Percentiles rank a stretch among this genome's conserved stretches.
Conservation (phyloP, 1,139 yeast genomes). For the Fermentozyma sake region DNA sequence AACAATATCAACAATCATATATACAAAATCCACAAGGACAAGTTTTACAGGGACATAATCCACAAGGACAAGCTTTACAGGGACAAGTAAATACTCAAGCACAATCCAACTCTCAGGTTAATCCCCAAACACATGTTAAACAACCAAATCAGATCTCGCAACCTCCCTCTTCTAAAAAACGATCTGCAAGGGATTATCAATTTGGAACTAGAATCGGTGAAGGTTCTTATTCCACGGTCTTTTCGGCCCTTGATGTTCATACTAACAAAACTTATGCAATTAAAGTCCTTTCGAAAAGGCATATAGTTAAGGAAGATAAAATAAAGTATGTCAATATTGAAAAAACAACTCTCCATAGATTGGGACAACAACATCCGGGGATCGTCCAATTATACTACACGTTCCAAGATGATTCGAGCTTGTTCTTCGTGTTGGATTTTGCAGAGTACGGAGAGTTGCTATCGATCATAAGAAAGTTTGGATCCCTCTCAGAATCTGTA, state of each 20-base stretch:
- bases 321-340: conserved; percentile 78
- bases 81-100: too few species aligned
- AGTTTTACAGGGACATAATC: too few species aligned
- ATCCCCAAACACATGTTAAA: too few species aligned
- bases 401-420: conserved; percentile 68
- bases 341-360: conserved; percentile 65
- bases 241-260: conserved; percentile 59
- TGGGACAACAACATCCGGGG: conserved; percentile 64
- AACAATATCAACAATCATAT: too few species aligned
- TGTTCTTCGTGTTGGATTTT: conserved; percentile 72
- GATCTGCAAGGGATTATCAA: conserved; percentile 62
- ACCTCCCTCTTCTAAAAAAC: conserved; percentile 9
- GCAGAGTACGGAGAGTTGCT: conserved; percentile 78
- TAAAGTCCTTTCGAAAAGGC: conserved; percentile 68
- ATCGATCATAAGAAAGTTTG: conserved; percentile 54
- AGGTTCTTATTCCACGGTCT: conserved; percentile 78
- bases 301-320: conserved; percentile 73
- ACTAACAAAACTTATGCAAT: conserved; percentile 63
- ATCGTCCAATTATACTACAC: conserved; percentile 71
- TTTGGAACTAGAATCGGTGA: conserved; percentile 73
- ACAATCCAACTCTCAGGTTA: too few species aligned
- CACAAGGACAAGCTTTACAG: too few species aligned
- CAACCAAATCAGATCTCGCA: too few species aligned
- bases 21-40: too few species aligned
- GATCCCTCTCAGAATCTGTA: conserved; percentile 52